Percentiles rank a stretch among this genome's conserved stretches.
Evolutionary conservation across 1,284 basidiomycete genomes (phyloP).

Genomic region (Neolentinus lepideus): DNA sequence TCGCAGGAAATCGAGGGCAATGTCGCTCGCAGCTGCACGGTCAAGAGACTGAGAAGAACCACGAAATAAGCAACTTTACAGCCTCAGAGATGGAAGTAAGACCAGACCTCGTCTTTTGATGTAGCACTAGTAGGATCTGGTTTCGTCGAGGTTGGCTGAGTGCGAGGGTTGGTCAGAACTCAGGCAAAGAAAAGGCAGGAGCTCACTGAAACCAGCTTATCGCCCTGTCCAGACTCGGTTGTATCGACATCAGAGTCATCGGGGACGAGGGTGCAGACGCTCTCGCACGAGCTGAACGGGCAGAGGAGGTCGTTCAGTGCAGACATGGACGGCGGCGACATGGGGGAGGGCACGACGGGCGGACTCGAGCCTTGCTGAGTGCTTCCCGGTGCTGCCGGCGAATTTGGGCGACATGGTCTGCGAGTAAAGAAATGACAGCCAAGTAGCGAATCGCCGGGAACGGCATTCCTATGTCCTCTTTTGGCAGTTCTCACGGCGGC

Average conservation of each 20-base stretch:
- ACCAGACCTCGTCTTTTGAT: neutral
- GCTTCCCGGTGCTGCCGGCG: neutral
- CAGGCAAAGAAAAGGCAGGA: neutral
- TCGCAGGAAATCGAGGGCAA: neutral
- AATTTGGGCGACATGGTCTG: too few species aligned
- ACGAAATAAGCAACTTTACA: neutral
- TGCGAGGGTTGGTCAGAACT: neutral
- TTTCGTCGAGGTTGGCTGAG: neutral
- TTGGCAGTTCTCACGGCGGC: too few species aligned
- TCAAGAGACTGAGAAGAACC: neutral
- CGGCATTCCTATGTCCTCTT: neutral
- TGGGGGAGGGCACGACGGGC: neutral
- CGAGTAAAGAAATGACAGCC: too few species aligned
- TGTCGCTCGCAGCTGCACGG: neutral
- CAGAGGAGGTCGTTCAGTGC: neutral
- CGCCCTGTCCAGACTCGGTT: neutral
- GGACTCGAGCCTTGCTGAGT: neutral
- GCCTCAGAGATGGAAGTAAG: neutral
- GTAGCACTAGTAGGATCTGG: neutral
- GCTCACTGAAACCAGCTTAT: neutral
- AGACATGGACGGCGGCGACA: neutral
- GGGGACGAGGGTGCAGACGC: neutral
- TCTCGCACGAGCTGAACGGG: neutral
- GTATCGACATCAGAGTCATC: neutral
- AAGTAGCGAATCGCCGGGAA: neutral